Evolutionary conservation across 1,284 basidiomycete species (phyloP), one percentile per base, ranked within the genome.

Genomic region (Naganishia albida): DNA sequence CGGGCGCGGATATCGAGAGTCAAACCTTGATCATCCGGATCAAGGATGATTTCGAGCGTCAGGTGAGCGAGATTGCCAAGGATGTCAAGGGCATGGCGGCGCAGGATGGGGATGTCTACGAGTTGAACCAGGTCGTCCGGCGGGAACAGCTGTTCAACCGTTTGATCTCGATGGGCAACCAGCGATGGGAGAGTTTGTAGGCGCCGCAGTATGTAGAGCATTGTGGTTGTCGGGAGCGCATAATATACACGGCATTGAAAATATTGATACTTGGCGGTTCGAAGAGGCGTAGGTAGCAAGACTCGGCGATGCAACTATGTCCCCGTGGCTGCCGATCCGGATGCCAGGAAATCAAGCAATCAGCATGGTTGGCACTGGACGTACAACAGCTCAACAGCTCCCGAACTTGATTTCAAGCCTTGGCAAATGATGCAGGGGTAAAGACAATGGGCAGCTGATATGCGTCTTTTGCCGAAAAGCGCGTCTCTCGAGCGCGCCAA

Each of bases 141-240:
- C 67, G 81, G 44, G 80, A 82, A 66, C 73, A 78, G 69, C 69
- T 81, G 64, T 81, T 81, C 62, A 73, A 76, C 16, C 70, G 80
- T 18, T 66, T 81, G 63, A 65, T 81, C 52, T 75, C 74, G 57
- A 79, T 80, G 72, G 77, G 77, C 8, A 68, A 71, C 46, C 77
- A 80, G 72, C 67, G 76, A 56, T 81, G 79, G 79, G 80, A 80
- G 69, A 72, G 73, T 43, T 68, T 80, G 67, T 81, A 76, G 40
- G 34, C 20, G 20, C 23, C 28, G n/a, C n/a, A 20, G 23, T n/a
- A 23, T 25, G 25, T 42, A 53, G 28, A 39, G 28, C 51, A 18
- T 39, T 34, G 38, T 39, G 28, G 16, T 43, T 43, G 38, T 51
- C 13, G 30, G n/a, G n/a, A n/a, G 34, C 20, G 28, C 39, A 28